Percentiles rank a stretch among this genome's conserved stretches.
Evolutionary conservation across 805 yeast species (phyloP).

Genomic region (Yamadazyma akitaensis): DNA sequence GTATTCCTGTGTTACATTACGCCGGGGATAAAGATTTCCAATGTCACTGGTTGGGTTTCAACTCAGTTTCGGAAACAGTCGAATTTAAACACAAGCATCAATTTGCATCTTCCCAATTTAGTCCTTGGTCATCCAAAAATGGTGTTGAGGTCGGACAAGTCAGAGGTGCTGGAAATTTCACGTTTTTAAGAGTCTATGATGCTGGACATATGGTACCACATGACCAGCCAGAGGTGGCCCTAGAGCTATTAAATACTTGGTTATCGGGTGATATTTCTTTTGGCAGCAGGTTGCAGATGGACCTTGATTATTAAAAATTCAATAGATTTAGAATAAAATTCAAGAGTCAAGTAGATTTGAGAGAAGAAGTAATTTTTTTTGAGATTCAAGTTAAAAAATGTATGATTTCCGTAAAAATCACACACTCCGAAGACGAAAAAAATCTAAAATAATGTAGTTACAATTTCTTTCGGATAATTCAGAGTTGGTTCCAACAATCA

Average conservation of each 20-base stretch:
- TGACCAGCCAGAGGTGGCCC: slow-evolving; percentile 33
- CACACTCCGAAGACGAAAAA: too few species aligned
- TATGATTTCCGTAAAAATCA: too few species aligned
- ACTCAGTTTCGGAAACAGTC: slow-evolving; percentile 43
- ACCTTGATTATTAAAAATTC: too few species aligned
- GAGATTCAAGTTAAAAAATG: too few species aligned
- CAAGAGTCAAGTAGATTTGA: too few species aligned
- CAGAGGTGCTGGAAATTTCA: slow-evolving; percentile 28
- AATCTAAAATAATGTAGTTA: too few species aligned
- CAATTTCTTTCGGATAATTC: too few species aligned
- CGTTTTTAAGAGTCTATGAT: slow-evolving; percentile 33
- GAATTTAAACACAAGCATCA: slow-evolving; percentile 16
- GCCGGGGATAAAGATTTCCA: slow-evolving; percentile 92
- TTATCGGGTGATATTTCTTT: slow-evolving; percentile 18
- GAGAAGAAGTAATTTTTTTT: too few species aligned
- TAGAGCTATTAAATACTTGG: slow-evolving; percentile 38
- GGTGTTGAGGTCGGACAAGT: slow-evolving; percentile 34
- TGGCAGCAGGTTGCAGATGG: background rate
- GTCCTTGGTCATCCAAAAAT: slow-evolving; percentile 32
- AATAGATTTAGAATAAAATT: too few species aligned
- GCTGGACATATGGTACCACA: slow-evolving; percentile 42
- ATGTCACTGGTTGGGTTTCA: slow-evolving; percentile 89
- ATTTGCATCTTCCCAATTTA: slow-evolving; percentile 11
- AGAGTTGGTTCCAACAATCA: too few species aligned
- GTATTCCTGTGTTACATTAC: slow-evolving; percentile 74